These are phyloP conservation scores for Ceratocystiopsis brevicomis DNA, from an alignment of 2,329 filamentous ascomycete species.

Conservation along the genomic window DNA sequence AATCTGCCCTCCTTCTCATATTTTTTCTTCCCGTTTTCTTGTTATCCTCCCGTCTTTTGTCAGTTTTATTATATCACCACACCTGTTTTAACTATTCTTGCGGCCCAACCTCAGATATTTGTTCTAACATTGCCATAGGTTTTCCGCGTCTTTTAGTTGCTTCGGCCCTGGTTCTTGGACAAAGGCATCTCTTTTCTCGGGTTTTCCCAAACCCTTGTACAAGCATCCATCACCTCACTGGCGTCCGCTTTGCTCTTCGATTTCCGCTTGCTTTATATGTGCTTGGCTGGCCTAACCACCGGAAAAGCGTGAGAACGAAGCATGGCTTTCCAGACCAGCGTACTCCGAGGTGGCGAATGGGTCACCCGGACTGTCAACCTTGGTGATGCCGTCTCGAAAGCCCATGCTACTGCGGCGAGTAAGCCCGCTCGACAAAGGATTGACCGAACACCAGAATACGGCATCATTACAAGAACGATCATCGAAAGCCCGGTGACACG, in stretches of 20 bases:
- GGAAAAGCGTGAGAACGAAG: not conserved
- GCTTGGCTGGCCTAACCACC: not conserved
- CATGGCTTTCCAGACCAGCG: constrained; percentile 35
- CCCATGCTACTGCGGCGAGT: constrained; percentile 13
- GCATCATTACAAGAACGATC: constrained; percentile 61
- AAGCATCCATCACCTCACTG: not conserved
- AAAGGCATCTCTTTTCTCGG: not conserved
- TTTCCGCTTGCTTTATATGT: not conserved
- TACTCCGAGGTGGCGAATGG: constrained; percentile 36
- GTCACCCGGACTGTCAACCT: constrained; percentile 33
- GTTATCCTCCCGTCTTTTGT: not conserved
- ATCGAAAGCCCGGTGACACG: constrained; percentile 57
- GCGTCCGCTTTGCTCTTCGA: not conserved
- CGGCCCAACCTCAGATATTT: no score
- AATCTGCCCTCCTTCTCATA: not conserved
- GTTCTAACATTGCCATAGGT: not conserved
- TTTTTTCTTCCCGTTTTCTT: not conserved
- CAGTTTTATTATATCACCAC: not conserved
- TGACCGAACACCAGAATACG: constrained; percentile 34
- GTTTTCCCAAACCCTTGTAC: not conserved
- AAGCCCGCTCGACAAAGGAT: constrained; percentile 14
- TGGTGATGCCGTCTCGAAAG: constrained; percentile 20
- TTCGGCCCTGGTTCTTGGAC: not conserved
- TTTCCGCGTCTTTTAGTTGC: no score
- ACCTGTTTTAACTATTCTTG: not conserved